Conservation (phyloP, 2,329 filamentous ascomycete genomes). For the Apiospora hydei region DNA sequence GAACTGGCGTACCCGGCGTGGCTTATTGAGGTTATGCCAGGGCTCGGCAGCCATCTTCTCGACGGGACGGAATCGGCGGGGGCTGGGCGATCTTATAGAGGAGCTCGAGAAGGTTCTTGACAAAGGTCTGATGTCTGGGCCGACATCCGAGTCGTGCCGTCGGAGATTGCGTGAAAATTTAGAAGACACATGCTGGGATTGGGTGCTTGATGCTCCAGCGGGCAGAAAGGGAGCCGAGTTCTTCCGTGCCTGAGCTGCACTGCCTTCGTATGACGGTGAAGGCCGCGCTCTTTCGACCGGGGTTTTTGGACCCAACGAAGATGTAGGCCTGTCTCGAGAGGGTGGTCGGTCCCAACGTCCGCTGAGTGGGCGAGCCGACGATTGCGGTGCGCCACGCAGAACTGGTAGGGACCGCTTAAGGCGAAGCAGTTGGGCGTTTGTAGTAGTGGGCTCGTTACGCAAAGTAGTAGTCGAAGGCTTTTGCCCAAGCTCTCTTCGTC, state of each 20-base stretch:
- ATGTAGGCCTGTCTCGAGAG: constrained; percentile 64
- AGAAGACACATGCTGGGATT: constrained; percentile 79
- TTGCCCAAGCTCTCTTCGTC: constrained; percentile 64
- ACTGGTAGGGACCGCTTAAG: constrained; percentile 71
- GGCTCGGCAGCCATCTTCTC: constrained; percentile 54
- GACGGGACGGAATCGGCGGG: constrained; percentile 53
- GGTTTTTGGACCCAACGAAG: constrained; percentile 70
- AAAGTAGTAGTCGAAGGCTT: constrained; percentile 62
- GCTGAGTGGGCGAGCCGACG: constrained; percentile 56
- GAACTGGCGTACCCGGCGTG: constrained; percentile 75
- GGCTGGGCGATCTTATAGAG: constrained; percentile 67
- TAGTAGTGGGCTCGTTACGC: constrained; percentile 68
- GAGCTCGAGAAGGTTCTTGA: constrained; percentile 66
- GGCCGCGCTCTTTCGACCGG: constrained; percentile 69
- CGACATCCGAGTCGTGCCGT: constrained; percentile 82
- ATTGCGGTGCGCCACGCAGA: constrained; percentile 57
- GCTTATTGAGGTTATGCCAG: constrained; percentile 76
- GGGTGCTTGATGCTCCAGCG: constrained; percentile 74
- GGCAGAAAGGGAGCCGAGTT: constrained; percentile 79
- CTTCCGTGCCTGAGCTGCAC: constrained; percentile 62
- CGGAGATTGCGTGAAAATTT: constrained; percentile 76
- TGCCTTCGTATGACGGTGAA: constrained; percentile 56
- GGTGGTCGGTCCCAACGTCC: constrained; percentile 64
- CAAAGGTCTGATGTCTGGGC: constrained; percentile 62
- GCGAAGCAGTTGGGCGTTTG: constrained; percentile 69